Percentiles rank a stretch among this genome's conserved stretches.
Evolutionary conservation across 164 flowering plant genomes (phyloP).

Genomic region (Vitis vinifera): ASM3070453v1 NC_081823.1:6065001-6065500

Average conservation of each 20-base stretch:
- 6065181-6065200: not conserved
- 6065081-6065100: too few relatives aligned
- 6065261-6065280: not conserved
- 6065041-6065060: too few relatives aligned
- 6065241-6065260: not conserved
- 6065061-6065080: too few relatives aligned
- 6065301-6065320: constrained; percentile 2
- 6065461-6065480: too few relatives aligned
- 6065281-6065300: not conserved
- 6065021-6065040: too few relatives aligned
- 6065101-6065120: not conserved
- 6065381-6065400: not conserved
- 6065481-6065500: too few relatives aligned
- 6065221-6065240: not conserved
- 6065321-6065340: not conserved
- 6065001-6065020: too few relatives aligned
- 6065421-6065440: too few relatives aligned
- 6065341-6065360: not conserved
- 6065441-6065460: too few relatives aligned
- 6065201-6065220: not conserved
- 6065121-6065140: not conserved
- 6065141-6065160: not conserved
- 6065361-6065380: not conserved
- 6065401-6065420: too few relatives aligned
- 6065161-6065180: not conserved